phyloP scores from a whole-genome alignment of 306 rosid genomes.

The Neltuma alba region DNA sequence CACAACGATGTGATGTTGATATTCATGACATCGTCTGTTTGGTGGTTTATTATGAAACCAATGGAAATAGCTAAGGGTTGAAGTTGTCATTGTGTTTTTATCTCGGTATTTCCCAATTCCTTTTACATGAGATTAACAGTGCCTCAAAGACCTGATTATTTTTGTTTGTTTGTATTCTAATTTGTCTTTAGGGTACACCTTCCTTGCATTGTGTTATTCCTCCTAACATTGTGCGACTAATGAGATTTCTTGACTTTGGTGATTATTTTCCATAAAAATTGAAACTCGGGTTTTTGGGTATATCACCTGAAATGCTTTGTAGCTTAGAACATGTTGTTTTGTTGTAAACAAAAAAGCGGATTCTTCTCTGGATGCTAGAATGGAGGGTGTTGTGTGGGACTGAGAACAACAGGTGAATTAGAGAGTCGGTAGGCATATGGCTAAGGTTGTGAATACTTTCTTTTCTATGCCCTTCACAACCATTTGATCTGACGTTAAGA shows the following conservation, averaged over 20 bases:
- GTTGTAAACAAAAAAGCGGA: background rate
- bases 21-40: background rate
- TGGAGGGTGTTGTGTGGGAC: background rate
- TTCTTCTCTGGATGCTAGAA: background rate
- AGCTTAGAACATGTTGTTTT: constrained; percentile 1
- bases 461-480: background rate
- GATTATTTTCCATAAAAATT: background rate
- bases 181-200: background rate
- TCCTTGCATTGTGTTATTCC: background rate
- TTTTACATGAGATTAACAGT: background rate
- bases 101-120: background rate
- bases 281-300: background rate
- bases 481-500: background rate
- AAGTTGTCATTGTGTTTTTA: background rate
- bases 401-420: background rate
- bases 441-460: background rate
- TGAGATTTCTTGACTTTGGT: background rate
- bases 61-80: background rate
- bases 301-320: background rate
- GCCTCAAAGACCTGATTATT: background rate
- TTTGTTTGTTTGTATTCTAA: background rate
- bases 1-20: background rate
- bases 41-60: background rate
- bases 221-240: background rate
- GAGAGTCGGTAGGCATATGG: background rate